Conservation (phyloP, 768 basidiomycete genomes). For the Cantharellus cinnabarinus region DNA sequence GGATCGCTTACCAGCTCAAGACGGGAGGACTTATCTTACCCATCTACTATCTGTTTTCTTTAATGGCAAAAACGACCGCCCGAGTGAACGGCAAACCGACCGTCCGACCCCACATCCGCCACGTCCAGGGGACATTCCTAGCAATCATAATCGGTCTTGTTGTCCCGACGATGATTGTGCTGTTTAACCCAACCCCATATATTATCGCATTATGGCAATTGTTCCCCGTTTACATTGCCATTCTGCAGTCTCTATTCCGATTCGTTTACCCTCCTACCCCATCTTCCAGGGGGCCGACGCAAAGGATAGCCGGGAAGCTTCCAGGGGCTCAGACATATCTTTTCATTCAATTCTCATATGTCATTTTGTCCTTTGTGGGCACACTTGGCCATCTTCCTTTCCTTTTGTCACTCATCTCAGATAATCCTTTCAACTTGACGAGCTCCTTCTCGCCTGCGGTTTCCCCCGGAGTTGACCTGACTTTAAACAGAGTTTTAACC, state of each 20-base stretch:
- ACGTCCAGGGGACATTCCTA: background rate
- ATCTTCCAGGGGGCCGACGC: background rate
- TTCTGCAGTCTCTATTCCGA: background rate
- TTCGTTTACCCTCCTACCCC: background rate
- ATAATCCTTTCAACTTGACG: background rate
- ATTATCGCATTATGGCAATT: background rate
- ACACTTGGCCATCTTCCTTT: background rate
- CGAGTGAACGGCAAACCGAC: background rate
- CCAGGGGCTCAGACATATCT: background rate
- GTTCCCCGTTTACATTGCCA: background rate
- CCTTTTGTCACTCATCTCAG: background rate
- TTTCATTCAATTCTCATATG: background rate
- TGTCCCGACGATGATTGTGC: background rate
- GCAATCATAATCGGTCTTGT: background rate
- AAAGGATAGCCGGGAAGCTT: background rate
- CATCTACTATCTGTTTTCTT: background rate
- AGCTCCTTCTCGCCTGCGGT: background rate
- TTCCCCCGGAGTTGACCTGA: no score
- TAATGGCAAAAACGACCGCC: background rate
- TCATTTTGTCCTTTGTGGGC: background rate
- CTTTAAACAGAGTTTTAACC: no score
- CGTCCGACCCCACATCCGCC: background rate
- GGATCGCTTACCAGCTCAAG: background rate
- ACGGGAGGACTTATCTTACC: background rate
- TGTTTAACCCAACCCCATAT: background rate